Evolutionary conservation across 257 asterid species (phyloP).

Genomic region (Nicotiana paniculata): DNA sequence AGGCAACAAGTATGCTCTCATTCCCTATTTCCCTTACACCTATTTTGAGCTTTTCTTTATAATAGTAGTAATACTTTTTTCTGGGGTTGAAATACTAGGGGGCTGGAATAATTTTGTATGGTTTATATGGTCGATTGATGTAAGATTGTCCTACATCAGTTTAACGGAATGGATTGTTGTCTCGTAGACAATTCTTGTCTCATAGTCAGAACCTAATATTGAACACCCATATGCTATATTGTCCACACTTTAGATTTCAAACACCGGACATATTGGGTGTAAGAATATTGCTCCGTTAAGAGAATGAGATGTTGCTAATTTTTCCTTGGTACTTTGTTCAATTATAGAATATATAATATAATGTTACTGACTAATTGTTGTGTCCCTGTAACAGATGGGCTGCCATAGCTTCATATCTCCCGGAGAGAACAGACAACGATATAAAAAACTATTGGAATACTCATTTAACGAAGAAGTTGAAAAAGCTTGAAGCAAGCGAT

Average conservation of each 20-base stretch:
- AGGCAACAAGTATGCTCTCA: conserved; percentile 70
- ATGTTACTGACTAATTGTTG: not conserved
- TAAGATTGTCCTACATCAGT: not conserved
- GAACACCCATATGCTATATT: too few relatives aligned
- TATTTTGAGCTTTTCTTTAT: not conserved
- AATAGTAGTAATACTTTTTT: not conserved
- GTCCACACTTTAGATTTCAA: too few relatives aligned
- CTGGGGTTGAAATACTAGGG: not conserved
- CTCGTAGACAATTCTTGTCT: too few relatives aligned
- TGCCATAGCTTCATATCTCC: conserved; percentile 93
- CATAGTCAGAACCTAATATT: too few relatives aligned
- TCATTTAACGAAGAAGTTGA: conserved; percentile 80
- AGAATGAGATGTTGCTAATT: not conserved
- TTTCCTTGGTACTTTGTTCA: too few relatives aligned
- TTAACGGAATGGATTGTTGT: too few relatives aligned
- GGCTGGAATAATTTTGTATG: not conserved
- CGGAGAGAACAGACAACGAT: conserved; percentile 95
- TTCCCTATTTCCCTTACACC: not conserved
- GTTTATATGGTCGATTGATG: not conserved
- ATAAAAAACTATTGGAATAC: conserved; percentile 95
- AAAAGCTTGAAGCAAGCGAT: conserved; percentile 24
- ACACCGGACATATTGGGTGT: not conserved
- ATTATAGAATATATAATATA: too few relatives aligned
- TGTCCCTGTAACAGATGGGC: conserved; percentile 65
- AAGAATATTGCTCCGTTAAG: too few relatives aligned